phyloP scores from a whole-genome alignment of 176 grass and related monocot species.

The Bonia amplexicaulis region DNA sequence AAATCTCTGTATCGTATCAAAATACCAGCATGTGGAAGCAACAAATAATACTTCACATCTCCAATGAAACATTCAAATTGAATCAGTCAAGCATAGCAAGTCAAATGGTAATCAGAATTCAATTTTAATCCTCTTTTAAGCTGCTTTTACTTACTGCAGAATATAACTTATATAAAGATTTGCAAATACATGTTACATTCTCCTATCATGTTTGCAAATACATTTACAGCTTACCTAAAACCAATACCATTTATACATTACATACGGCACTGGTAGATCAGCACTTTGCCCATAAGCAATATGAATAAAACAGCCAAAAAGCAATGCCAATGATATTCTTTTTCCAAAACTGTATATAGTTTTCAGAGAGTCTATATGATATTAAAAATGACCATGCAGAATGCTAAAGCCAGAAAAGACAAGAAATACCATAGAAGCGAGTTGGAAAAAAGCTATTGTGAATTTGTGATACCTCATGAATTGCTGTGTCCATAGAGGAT shows the following conservation, averaged over 20 bases:
- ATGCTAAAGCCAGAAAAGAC: background rate
- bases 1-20: background rate
- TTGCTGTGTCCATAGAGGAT: conserved; percentile 81
- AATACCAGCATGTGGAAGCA: background rate
- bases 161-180: background rate
- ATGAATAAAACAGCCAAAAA: background rate
- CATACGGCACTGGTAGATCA: background rate
- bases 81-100: background rate
- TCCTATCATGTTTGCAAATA: background rate
- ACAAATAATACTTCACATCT: background rate
- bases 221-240: background rate
- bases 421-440: background rate
- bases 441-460: background rate
- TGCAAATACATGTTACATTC: background rate
- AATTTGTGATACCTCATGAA: conserved; percentile 62
- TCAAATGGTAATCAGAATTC: background rate
- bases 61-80: background rate
- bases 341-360: background rate
- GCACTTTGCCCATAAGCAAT: background rate
- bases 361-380: background rate
- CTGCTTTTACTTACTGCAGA: background rate
- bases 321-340: background rate
- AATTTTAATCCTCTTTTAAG: conserved; percentile 2
- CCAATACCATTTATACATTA: background rate
- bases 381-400: background rate